Conservation (phyloP, 2,329 filamentous ascomycete genomes). For the Chrysoporthe cubensis region DNA sequence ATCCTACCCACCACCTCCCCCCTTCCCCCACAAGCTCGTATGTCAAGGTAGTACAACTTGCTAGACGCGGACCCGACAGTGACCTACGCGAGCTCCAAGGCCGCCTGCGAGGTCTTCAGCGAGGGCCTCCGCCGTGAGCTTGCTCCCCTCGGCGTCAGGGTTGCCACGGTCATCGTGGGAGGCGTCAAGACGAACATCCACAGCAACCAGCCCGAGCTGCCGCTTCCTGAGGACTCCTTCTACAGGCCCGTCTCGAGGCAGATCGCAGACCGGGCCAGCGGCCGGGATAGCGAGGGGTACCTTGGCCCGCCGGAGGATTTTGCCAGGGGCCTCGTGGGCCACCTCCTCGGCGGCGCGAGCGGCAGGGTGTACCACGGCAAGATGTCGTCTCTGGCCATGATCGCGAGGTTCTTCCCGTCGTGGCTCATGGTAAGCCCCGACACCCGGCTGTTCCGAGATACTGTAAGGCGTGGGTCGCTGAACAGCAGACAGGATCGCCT, state of each 20-base stretch:
- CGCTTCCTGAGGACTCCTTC: conserved; percentile 49
- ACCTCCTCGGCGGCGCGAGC: conserved; percentile 6
- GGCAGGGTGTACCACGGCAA: conserved; percentile 14
- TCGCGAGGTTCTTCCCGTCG: conserved; percentile 6
- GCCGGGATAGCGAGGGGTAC: not conserved
- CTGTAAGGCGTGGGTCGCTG: not conserved
- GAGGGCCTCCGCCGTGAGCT: conserved; percentile 52
- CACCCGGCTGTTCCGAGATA: not conserved
- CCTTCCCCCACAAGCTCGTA: conserved; percentile 53
- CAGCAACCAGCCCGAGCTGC: conserved; percentile 44
- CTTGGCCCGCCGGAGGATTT: conserved; percentile 3
- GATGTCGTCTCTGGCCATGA: not conserved
- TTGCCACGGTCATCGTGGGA: conserved; percentile 61
- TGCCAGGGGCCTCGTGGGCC: not conserved
- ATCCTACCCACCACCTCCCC: conserved; percentile 32
- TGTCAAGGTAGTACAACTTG: conserved; percentile 31
- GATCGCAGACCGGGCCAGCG: conserved; percentile 9
- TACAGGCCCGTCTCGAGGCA: conserved; percentile 46
- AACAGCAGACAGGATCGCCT: conserved; percentile 4
- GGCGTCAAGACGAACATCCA: conserved; percentile 54
- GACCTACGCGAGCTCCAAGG: conserved; percentile 51
- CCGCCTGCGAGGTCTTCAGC: conserved; percentile 15
- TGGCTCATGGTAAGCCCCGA: conserved; percentile 12
- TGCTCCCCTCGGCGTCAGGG: conserved; percentile 56
- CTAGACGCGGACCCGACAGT: conserved; percentile 58